Evolutionary conservation across 2,329 filamentous ascomycete species (phyloP), one percentile per base, ranked within the genome.

Genomic region (Aspergillus sp.): DNA sequence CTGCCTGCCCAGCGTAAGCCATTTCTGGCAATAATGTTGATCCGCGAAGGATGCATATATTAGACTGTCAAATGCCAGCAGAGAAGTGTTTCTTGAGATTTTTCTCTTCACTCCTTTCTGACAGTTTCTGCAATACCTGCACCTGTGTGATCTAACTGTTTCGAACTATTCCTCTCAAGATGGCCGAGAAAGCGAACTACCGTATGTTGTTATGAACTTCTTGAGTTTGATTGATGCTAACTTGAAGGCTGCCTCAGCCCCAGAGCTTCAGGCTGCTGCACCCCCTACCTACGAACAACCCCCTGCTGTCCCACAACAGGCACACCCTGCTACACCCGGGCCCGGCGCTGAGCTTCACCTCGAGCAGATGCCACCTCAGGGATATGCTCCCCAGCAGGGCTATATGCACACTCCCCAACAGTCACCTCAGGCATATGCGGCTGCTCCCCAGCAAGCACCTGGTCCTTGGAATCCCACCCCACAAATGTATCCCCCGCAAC

Each of bases 131-230:
- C 24, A 9, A 8, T 7, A 9, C 11, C 40, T 19, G 9, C 34
- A 19, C 27, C 6, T 11, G 6, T 5, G 4, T 46, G 12, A 19
- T 37, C 34, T 9, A 9, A 11, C 3, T 3, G 27, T 4, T 30
- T 30, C 27, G 27, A 37, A 37, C 34, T 37, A n/a, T 37, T 37
- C 34, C 34, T 19, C 13, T 33, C 44, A 40, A 22, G 3, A 54
- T 54, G 51, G 37, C 42, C 8, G 51, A 48, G n/a, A 47, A 54
- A 33, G 51, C 42, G 22, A 54, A 13, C 44, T 54, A 54, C 42
- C 30, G 51, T 54, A 41, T 20, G 40, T 20, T 22, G 8, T 17
- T 27, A n/a, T 27, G 12, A 12, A 4, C 12, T 15, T 7, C 7
- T 5, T 27, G 13, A 37, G 13, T 4, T 3, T 12, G 5, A 27